Evolutionary conservation across 768 basidiomycete genomes (phyloP).

Genomic region (Pleurotus tuoliensis): DNA sequence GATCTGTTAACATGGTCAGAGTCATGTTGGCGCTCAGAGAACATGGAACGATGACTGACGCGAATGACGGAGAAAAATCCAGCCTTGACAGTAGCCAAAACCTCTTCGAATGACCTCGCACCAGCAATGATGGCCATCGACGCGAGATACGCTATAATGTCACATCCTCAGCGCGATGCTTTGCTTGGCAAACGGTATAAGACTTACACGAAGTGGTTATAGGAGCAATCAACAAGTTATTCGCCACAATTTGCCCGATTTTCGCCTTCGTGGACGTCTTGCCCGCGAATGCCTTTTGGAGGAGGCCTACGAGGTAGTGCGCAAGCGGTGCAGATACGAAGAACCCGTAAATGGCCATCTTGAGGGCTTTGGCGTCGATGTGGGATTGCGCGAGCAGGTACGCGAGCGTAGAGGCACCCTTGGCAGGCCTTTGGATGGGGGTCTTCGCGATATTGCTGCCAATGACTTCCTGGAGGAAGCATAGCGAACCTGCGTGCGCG

Average conservation of each 20-base stretch:
- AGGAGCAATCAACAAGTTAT: conserved; percentile 73
- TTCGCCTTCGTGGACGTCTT: conserved; percentile 60
- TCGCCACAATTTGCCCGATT: conserved; percentile 70
- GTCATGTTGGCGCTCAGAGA: not conserved
- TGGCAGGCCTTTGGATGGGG: conserved; percentile 44
- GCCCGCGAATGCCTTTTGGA: conserved; percentile 78
- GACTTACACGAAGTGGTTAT: conserved; percentile 62
- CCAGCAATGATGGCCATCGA: conserved; percentile 86
- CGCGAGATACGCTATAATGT: conserved; percentile 56
- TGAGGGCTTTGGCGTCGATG: conserved; percentile 67
- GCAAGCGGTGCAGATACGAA: conserved; percentile 79
- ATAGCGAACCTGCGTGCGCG: conserved; percentile 38
- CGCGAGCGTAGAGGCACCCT: conserved; percentile 49
- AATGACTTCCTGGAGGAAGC: conserved; percentile 77
- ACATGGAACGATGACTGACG: conserved; percentile 35
- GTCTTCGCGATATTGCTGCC: conserved; percentile 67
- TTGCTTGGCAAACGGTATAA: not conserved
- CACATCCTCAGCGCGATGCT: not conserved
- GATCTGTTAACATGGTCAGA: conserved; percentile 39
- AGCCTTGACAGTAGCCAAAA: conserved; percentile 61
- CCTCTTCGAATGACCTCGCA: conserved; percentile 59
- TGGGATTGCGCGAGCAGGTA: conserved; percentile 54
- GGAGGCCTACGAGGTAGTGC: conserved; percentile 65
- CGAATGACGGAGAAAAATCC: conserved; percentile 74
- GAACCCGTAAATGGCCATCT: conserved; percentile 84